phyloP scores from a whole-genome alignment of 345 rosid species.

The Mangifera indica region DNA sequence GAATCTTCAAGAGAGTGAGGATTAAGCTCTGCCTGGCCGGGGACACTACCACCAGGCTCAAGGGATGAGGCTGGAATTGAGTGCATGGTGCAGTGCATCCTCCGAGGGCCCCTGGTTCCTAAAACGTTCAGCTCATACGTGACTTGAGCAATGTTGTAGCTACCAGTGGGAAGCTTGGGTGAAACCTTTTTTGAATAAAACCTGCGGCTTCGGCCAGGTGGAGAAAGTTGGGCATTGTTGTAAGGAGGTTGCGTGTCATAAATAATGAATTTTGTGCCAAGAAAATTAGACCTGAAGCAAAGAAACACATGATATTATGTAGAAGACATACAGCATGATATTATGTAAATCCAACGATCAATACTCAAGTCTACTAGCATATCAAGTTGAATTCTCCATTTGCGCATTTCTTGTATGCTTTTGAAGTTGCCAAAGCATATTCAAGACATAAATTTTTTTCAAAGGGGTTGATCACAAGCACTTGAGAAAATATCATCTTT shows the following conservation, averaged over 20 bases:
- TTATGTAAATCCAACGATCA: not conserved
- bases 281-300: constrained; percentile 80
- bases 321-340: not conserved
- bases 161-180: constrained; percentile 84
- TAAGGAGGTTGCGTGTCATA: constrained; percentile 92
- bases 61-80: constrained; percentile 76
- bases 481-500: too few relatives aligned
- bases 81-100: constrained; percentile 88
- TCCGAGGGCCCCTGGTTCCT: constrained; percentile 91
- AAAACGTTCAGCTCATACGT: constrained; percentile 87
- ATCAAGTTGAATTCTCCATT: not conserved
- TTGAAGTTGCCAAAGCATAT: not conserved
- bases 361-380: not conserved
- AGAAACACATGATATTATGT: not conserved
- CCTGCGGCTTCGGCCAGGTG: constrained; percentile 79
- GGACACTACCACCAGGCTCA: constrained; percentile 73
- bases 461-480: too few relatives aligned
- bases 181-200: constrained; percentile 81
- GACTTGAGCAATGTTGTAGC: constrained; percentile 82
- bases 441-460: not conserved
- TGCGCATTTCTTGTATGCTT: not conserved
- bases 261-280: constrained; percentile 83
- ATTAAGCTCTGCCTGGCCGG: constrained; percentile 76
- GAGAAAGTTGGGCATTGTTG: constrained; percentile 61
- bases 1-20: constrained; percentile 83